Percentiles rank a stretch among this genome's conserved stretches.
Evolutionary conservation across 208 protist species (phyloP).

Genomic region (Acanthamoeba sp.): DNA sequence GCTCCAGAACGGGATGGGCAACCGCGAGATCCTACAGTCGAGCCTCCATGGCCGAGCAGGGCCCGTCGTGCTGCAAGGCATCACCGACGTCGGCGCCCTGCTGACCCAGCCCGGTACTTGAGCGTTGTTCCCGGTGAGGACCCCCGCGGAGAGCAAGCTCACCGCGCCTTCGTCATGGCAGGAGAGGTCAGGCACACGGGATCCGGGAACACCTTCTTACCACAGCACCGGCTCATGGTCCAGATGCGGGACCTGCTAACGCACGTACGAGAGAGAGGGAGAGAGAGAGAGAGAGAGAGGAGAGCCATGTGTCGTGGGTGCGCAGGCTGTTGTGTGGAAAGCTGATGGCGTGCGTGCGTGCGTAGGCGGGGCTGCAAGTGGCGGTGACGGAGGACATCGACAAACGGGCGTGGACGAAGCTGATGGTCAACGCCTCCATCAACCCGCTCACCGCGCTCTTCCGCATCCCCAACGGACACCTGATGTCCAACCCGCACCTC

Average conservation of each 20-base stretch:
- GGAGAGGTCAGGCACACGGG: neutral
- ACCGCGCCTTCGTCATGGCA: neutral
- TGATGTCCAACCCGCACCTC: conserved; percentile 23
- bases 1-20: conserved; percentile 49
- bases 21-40: neutral
- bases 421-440: conserved; percentile 30
- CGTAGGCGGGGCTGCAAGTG: neutral
- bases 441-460: conserved; percentile 44
- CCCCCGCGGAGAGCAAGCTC: no score
- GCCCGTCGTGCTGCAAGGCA: conserved; percentile 1
- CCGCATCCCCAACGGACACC: neutral
- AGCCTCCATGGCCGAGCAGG: neutral
- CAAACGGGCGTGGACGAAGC: conserved; percentile 4
- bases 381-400: neutral
- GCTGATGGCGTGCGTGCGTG: neutral
- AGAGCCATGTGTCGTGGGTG: no score
- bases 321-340: no score
- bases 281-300: no score
- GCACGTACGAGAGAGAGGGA: neutral
- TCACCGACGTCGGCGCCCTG: conserved; percentile 19
- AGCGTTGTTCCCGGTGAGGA: no score
- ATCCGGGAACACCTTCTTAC: neutral
- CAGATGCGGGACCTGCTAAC: neutral
- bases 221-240: neutral
- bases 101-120: neutral